Percentiles rank a stretch among this genome's conserved stretches.
phyloP scores from a whole-genome alignment of 202 grass and related monocot species.

The Digitaria exilis region DNA sequence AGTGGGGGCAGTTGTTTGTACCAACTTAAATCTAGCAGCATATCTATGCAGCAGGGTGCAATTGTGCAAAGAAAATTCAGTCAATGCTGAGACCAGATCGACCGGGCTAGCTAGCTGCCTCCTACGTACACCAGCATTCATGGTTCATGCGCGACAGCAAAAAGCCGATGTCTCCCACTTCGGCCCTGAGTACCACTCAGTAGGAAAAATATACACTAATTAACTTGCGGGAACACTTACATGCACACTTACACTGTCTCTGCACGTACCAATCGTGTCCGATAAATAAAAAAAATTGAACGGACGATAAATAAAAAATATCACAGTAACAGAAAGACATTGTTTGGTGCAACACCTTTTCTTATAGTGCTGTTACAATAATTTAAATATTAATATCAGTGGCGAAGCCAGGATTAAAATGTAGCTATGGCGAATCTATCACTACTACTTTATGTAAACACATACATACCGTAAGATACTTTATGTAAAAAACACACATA shows the following conservation, averaged over 20 bases:
- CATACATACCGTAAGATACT: no score
- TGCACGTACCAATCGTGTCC: neutral
- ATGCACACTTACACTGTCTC: neutral
- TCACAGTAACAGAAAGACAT: neutral
- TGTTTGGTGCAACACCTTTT: neutral
- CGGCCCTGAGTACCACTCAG: neutral
- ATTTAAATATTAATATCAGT: no score
- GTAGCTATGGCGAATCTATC: no score
- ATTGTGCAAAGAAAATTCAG: constrained; percentile 1
- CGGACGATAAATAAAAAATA: neutral
- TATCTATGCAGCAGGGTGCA: no score
- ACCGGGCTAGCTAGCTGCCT: neutral
- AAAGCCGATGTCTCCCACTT: neutral
- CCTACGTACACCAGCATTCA: constrained; percentile 12
- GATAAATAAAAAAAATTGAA: neutral
- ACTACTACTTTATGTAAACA: no score
- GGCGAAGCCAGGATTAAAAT: no score
- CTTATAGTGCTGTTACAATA: no score
- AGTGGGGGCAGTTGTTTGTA: constrained; percentile 14
- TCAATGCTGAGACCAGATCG: neutral
- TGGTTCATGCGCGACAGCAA: neutral
- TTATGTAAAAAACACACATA: no score
- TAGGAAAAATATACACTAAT: neutral
- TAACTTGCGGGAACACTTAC: neutral
- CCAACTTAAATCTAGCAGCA: constrained; percentile 3